Evolutionary conservation across 2,329 filamentous ascomycete species (phyloP).

Genomic region (Colletotrichum neosansevieriae): DNA sequence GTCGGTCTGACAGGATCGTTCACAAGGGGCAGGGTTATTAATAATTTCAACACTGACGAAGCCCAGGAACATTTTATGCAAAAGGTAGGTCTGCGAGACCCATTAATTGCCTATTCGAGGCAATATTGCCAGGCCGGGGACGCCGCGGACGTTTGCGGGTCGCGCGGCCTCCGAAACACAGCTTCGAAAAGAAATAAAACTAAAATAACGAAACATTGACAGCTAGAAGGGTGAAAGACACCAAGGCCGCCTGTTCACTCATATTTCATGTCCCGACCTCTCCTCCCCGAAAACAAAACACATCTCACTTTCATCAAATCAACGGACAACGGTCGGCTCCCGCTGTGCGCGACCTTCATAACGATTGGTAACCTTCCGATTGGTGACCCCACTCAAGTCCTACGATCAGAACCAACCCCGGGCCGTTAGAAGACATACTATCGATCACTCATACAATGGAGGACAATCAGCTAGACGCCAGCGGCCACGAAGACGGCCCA

Average conservation of each 20-base stretch:
- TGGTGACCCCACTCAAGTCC: slow-evolving; percentile 4
- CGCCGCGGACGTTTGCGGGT: neutral
- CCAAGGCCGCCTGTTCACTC: neutral
- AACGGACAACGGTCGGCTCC: slow-evolving; percentile 1
- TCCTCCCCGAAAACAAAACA: slow-evolving; percentile 13
- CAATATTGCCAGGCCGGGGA: neutral
- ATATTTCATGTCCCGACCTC: slow-evolving; percentile 37
- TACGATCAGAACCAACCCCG: neutral
- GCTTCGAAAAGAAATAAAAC: slow-evolving; percentile 23
- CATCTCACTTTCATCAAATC: neutral
- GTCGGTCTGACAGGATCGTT: no score
- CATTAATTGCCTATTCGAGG: slow-evolving; percentile 12
- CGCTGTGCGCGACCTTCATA: slow-evolving; percentile 2
- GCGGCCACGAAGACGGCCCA: slow-evolving; percentile 32
- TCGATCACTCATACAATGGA: slow-evolving; percentile 28
- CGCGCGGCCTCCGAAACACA: slow-evolving; percentile 30
- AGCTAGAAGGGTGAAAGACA: neutral
- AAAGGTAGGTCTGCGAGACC: neutral
- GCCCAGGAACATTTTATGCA: neutral
- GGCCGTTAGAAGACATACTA: neutral
- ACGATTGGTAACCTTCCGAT: slow-evolving; percentile 5
- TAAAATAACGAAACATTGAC: slow-evolving; percentile 27
- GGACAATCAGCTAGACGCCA: slow-evolving; percentile 29
- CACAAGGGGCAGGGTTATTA: neutral
- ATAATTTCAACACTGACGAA: no score